phyloP scores from a whole-genome alignment of 1,284 basidiomycete species.

The Melampsora allii-populina region DNA sequence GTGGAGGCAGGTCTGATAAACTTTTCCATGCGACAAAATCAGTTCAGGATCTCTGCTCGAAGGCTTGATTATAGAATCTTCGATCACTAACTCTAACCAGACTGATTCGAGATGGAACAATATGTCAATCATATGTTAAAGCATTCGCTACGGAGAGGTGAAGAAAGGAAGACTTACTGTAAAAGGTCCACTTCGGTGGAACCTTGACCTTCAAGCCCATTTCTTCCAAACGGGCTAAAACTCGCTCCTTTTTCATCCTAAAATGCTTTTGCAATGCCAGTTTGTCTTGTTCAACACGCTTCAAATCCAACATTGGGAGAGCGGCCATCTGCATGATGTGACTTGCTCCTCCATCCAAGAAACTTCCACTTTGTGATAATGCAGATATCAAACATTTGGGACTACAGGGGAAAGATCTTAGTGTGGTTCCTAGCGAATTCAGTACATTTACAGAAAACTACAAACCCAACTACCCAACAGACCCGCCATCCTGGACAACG shows the following conservation, averaged over 20 bases:
- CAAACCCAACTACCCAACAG: slow-evolving; percentile 78
- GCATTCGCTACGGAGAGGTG: not conserved
- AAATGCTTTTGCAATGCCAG: slow-evolving; percentile 74
- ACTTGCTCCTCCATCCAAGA: slow-evolving; percentile 49
- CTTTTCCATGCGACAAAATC: slow-evolving; percentile 68
- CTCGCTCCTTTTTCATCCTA: slow-evolving; percentile 83
- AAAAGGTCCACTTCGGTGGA: slow-evolving; percentile 38
- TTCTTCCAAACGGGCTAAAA: slow-evolving; percentile 71
- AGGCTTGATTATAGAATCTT: slow-evolving; percentile 61
- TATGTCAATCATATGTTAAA: slow-evolving; percentile 42
- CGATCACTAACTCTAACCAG: slow-evolving; percentile 29
- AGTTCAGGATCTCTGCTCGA: slow-evolving; percentile 59
- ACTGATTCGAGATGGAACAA: not conserved
- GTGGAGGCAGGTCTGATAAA: slow-evolving; percentile 69
- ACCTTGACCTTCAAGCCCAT: slow-evolving; percentile 70
- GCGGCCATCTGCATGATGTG: slow-evolving; percentile 71
- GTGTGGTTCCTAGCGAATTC: no score
- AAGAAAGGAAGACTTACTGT: slow-evolving; percentile 6
- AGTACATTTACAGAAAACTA: slow-evolving; percentile 23
- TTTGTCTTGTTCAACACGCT: slow-evolving; percentile 68
- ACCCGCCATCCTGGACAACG: slow-evolving; percentile 88
- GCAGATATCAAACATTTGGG: not conserved
- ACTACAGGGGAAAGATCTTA: not conserved
- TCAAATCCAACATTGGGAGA: slow-evolving; percentile 70
- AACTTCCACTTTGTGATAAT: slow-evolving; percentile 71